Conservation (phyloP, 2,329 filamentous ascomycete species). For the Simplicillium sp. region DNA sequence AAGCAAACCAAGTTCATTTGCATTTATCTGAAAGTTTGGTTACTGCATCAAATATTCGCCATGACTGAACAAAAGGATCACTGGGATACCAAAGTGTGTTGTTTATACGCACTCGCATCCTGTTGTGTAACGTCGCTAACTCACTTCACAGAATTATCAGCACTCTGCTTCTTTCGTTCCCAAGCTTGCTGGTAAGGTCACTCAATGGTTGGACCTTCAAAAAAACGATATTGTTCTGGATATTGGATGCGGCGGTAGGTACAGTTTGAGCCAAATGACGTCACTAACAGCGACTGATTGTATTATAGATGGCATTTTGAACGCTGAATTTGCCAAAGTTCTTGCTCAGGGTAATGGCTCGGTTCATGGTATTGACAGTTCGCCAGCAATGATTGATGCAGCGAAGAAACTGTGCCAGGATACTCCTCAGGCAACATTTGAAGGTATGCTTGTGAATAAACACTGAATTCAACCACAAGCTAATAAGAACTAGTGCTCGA, state of each 20-base stretch:
- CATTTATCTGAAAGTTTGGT: conserved; percentile 16
- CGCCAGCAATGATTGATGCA: conserved; percentile 46
- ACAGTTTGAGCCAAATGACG: not conserved
- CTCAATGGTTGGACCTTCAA: conserved; percentile 48
- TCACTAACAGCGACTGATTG: conserved; percentile 4
- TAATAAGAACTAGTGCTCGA: conserved; percentile 29
- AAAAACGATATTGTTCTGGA: conserved; percentile 51
- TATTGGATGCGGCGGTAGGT: conserved; percentile 51
- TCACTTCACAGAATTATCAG: conserved; percentile 41
- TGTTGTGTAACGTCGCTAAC: conserved; percentile 7
- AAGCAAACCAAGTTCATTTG: not conserved
- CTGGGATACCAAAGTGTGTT: conserved; percentile 17
- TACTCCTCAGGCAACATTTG: conserved; percentile 31
- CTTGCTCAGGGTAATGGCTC: conserved; percentile 34
- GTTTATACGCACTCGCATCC: conserved; percentile 3
- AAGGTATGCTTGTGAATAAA: conserved; percentile 21
- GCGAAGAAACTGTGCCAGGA: conserved; percentile 30
- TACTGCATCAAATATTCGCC: conserved; percentile 6
- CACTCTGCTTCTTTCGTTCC: conserved; percentile 55
- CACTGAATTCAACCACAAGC: not conserved
- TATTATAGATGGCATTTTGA: conserved; percentile 45
- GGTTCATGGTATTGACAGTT: conserved; percentile 50
- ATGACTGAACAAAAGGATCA: conserved; percentile 17
- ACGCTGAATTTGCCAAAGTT: conserved; percentile 39
- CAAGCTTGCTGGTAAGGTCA: conserved; percentile 47